These are phyloP conservation scores for Dendrostoma leiphaemia DNA, from an alignment of 2,329 filamentous ascomycete genomes.

Conservation along the genomic window DNA sequence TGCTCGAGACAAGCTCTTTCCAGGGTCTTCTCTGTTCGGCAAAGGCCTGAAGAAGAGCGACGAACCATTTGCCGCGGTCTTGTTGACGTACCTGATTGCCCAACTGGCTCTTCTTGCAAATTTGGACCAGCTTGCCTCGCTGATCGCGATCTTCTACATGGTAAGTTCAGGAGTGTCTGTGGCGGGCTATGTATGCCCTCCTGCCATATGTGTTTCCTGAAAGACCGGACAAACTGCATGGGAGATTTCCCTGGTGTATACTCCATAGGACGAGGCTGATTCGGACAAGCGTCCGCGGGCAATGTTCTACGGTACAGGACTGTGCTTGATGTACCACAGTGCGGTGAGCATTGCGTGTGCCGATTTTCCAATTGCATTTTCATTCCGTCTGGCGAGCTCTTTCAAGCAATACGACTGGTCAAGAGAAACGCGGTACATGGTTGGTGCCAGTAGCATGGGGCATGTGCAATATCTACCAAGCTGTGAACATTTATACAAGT, in stretches of 20 bases:
- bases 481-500: no score
- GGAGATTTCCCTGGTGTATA: not conserved
- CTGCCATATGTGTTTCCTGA: not conserved
- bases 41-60: slow-evolving; percentile 70
- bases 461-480: not conserved
- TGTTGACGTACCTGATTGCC: slow-evolving; percentile 72
- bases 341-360: no score
- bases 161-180: slow-evolving; percentile 32
- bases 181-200: not conserved
- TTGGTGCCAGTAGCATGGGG: no score
- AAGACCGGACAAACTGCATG: not conserved
- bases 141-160: slow-evolving; percentile 88
- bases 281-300: no score
- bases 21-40: slow-evolving; percentile 71
- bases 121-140: slow-evolving; percentile 83
- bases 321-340: no score
- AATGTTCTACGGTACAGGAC: no score
- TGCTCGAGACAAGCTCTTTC: slow-evolving; percentile 74
- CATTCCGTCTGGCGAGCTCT: no score
- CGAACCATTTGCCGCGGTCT: slow-evolving; percentile 73
- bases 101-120: slow-evolving; percentile 80
- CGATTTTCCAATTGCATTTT: no score
- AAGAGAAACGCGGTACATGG: no score
- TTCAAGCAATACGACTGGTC: no score
- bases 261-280: no score